These are phyloP conservation scores for Pyrenula massariospora DNA, from an alignment of 495 filamentous ascomycete species.

Conservation along the genomic window DNA sequence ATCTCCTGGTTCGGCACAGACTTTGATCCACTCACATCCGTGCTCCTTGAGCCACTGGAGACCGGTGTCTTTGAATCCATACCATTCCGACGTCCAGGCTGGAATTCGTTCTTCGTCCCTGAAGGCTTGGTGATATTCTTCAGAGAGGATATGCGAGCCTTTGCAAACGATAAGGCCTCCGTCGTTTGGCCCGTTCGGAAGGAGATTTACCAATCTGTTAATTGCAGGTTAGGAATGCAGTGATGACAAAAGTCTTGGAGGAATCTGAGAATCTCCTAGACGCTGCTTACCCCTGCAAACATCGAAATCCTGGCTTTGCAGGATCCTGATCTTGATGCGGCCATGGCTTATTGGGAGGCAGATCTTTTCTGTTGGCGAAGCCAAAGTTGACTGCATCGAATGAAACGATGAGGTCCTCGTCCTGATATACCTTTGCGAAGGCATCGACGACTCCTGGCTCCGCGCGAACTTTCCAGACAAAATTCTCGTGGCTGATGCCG, in stretches of 20 bases:
- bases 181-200: conserved; percentile 29
- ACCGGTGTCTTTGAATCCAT: conserved; percentile 22
- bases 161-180: conserved; percentile 27
- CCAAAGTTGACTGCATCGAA: conserved; percentile 32
- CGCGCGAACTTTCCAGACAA: conserved; percentile 26
- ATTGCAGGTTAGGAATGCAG: too few species aligned
- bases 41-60: conserved; percentile 27
- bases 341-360: conserved; percentile 29
- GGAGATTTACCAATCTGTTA: conserved; percentile 32
- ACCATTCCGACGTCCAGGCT: conserved; percentile 27
- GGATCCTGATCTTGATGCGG: conserved; percentile 36
- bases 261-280: too few species aligned
- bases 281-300: conserved; percentile 37
- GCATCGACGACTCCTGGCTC: conserved; percentile 28
- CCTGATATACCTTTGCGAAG: conserved; percentile 28
- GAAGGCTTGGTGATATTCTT: conserved; percentile 24
- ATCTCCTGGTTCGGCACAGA: conserved; percentile 28
- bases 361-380: conserved; percentile 24
- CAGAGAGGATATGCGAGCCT: conserved; percentile 19
- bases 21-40: conserved; percentile 23
- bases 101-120: conserved; percentile 20
- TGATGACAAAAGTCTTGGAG: too few species aligned
- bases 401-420: conserved; percentile 30
- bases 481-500: conserved; percentile 28
- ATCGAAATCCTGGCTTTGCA: conserved; percentile 27